A percentile compares a stretch with the other conserved stretches of the same genome.
phyloP scores from a whole-genome alignment of 305 asterid genomes.

The Fraxinus latifolia region DNA sequence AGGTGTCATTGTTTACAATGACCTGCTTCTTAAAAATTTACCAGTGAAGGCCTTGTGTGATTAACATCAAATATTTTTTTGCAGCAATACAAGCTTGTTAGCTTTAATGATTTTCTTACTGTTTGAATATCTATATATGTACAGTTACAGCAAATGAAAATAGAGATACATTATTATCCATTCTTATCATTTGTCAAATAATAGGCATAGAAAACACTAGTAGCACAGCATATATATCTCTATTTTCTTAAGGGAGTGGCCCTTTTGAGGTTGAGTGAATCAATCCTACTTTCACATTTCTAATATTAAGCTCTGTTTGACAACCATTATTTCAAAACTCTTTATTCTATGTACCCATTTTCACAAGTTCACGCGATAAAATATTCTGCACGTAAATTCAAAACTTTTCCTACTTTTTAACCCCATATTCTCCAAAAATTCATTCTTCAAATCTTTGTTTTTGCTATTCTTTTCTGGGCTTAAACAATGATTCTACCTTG shows the following conservation, averaged over 20 bases:
- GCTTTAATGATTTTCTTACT: conserved; percentile 13
- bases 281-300: not conserved
- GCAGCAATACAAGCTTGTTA: conserved; percentile 4
- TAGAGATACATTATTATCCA: not conserved
- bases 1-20: conserved; percentile 12
- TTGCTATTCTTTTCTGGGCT: not conserved
- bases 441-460: too few relatives aligned
- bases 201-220: not conserved
- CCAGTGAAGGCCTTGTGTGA: not conserved
- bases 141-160: not conserved
- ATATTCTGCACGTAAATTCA: too few relatives aligned
- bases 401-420: too few relatives aligned
- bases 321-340: too few relatives aligned
- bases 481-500: not conserved
- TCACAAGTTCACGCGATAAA: too few relatives aligned
- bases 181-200: not conserved
- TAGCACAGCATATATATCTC: conserved; percentile 9
- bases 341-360: too few relatives aligned
- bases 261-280: not conserved
- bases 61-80: not conserved
- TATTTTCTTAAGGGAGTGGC: not conserved
- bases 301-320: not conserved
- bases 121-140: not conserved
- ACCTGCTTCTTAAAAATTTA: not conserved
- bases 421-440: too few relatives aligned